Evolutionary conservation across 163 green algal species (phyloP), one percentile per base, ranked within the genome.

Genomic region (Scenedesmus sp.): DNA sequence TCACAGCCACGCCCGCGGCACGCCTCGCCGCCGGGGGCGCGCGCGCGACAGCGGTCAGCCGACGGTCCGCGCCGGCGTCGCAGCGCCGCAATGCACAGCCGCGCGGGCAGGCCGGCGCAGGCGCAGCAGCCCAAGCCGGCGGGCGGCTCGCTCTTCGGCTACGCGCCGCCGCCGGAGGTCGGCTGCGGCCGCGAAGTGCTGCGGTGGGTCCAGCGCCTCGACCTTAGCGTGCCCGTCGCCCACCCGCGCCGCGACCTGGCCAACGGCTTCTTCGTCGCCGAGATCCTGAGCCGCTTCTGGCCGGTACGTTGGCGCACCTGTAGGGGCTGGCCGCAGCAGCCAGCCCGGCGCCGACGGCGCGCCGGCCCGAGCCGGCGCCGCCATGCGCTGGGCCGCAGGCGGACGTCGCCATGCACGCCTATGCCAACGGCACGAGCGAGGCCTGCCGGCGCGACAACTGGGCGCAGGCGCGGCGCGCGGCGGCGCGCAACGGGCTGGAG

Each of bases 381-480:
- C 26, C 0, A 70, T 77, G 50, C 69, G 78, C 57, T 73, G 62
- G 15, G 14, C 64, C 48, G 51, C 81, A 89, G 88, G 53, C 83
- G 14, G 89, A 94, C 47, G 78, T 95, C 24, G 80, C 90, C 14
- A 92, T 95, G 87, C 87, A 94, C 70, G 82, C 64, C 18, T 94
- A 91, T 80, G 86, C 84, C 11, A 95, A 95, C 67, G 89, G 80
- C 15, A 89, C 82, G 26, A 89, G 82, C 53, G 82, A 80, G 7
- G 60, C 87, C 34, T 89, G 76, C 72, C 93, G 93, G 64, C 75
- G 82, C 26, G 85, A 89, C 75, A 93, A 95, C 76, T 95, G 88
- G 88, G 56, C 81, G 39, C 87, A 91, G 63, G 24, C 94, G 47
- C 15, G 58, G 54, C 86, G 70, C 75, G 77, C 36, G 87, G 82